Base-by-base conservation (phyloP, 331 rosid genomes). In the Phaseolus coccineus region DNA sequence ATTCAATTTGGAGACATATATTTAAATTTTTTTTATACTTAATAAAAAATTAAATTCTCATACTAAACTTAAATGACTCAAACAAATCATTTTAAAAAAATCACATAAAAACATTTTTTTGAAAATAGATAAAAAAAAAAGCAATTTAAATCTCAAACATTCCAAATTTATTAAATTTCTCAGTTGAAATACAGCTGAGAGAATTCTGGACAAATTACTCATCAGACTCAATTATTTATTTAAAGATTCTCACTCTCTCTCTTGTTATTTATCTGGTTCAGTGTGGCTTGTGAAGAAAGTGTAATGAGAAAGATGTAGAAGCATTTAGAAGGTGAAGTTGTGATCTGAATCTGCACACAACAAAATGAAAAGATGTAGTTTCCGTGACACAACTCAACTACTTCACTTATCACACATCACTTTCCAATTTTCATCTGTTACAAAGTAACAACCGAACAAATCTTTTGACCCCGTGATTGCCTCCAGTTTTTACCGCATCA, bases 331-430 rank as follows among this genome's bases (percentile, higher is more conserved):
- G 48, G 19, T 5, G 1, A 7, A 65, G 13, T 37, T 7, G 16
- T 52, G 75, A 62, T 71, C 61, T 53, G 13, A 53, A 53, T 53
- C 58, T 59, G 6, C 27, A 78, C 28, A 35, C 55, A 75, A 42
- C 50, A 62, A 22, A 15, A 15, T 0, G 12, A 12, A 48, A 30
- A 13, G 15, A 77, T 73, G 24, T 47, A 3, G 80, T 44, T 84
- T 78, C 81, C 84, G 76, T 82, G 77, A 72, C 61, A 30, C 22
- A 76, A 79, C 3, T n/a, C 27, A 80, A 67, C 77, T 40, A 6
- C 12, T 71, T 40, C 44, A 39, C 9, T 39, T 27, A 8, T 14
- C 39, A 76, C 71, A 77, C 46, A 16, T 77, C 16, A 66, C 84
- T 42, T 19, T 2, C n/a, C 39, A 11, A 13, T 66, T 47, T 79